Percentiles rank a stretch among this genome's conserved stretches.
Evolutionary conservation across 371 early-diverging fungal genomes (phyloP).

Genomic region (Amoeboaphelidium protococcarum): DNA sequence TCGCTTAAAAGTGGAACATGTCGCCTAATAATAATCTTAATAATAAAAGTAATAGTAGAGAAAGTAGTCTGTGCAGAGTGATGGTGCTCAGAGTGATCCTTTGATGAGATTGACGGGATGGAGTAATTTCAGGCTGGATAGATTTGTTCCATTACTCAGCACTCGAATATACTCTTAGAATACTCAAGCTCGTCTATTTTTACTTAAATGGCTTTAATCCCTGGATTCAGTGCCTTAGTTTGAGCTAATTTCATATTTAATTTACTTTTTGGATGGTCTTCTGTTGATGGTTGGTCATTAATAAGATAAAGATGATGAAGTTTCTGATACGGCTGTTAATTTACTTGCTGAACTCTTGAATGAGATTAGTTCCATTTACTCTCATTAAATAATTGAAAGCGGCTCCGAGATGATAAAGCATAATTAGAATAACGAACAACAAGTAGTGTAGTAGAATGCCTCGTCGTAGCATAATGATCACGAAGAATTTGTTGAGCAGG

Average conservation of each 20-base stretch:
- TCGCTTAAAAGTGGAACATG: too few species aligned
- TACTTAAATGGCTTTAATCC: conserved; percentile 69
- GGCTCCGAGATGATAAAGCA: neutral
- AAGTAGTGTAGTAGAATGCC: too few species aligned
- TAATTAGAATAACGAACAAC: too few species aligned
- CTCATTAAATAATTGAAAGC: neutral
- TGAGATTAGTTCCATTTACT: too few species aligned
- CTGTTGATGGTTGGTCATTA: conserved; percentile 47
- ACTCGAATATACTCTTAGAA: conserved; percentile 64
- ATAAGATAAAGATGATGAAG: conserved; percentile 60
- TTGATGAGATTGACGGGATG: too few species aligned
- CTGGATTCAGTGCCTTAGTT: conserved; percentile 67
- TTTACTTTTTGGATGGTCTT: conserved; percentile 64
- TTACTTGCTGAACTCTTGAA: conserved; percentile 36
- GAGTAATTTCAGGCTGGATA: conserved; percentile 47
- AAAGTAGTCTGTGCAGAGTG: too few species aligned
- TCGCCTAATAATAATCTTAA: too few species aligned
- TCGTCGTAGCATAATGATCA: neutral
- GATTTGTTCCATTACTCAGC: conserved; percentile 60
- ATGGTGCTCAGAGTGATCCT: too few species aligned
- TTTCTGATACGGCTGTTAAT: conserved; percentile 33
- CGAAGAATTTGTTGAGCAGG: neutral
- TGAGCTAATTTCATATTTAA: conserved; percentile 55
- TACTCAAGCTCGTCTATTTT: conserved; percentile 56
- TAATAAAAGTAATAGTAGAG: too few species aligned